phyloP scores from a whole-genome alignment of 345 rosid genomes.

The Microthlaspi erraticum region DNA sequence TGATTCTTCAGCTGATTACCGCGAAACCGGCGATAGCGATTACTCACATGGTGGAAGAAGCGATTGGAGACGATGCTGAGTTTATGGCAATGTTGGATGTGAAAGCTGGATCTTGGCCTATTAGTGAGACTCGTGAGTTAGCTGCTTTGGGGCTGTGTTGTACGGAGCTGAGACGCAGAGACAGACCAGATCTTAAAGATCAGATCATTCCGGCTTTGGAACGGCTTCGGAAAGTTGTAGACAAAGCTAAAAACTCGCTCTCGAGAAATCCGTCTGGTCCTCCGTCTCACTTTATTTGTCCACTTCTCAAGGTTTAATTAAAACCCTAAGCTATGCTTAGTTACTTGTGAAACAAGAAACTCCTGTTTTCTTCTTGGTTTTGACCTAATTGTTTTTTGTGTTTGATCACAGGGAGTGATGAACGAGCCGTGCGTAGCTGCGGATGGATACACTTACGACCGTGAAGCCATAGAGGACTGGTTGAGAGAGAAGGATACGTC shows the following conservation, averaged over 20 bases:
- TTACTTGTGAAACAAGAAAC: conserved; percentile 16
- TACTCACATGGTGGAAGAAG: conserved; percentile 67
- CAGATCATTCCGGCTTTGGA: conserved; percentile 75
- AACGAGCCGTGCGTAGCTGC: conserved; percentile 86
- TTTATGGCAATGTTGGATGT: conserved; percentile 58
- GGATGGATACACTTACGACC: conserved; percentile 84
- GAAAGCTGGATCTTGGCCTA: conserved; percentile 81
- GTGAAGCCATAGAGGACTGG: conserved; percentile 75
- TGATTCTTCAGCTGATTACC: conserved; percentile 78
- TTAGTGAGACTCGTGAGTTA: conserved; percentile 69
- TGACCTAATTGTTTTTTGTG: neutral
- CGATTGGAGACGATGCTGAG: conserved; percentile 55
- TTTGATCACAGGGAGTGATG: conserved; percentile 73
- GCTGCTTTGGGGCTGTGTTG: conserved; percentile 75
- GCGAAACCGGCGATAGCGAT: conserved; percentile 80
- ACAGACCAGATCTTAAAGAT: conserved; percentile 75
- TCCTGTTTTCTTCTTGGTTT: neutral
- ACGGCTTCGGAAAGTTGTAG: conserved; percentile 60
- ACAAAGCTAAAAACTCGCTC: conserved; percentile 43
- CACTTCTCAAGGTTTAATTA: conserved; percentile 66
- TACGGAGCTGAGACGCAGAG: conserved; percentile 75
- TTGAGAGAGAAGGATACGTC: conserved; percentile 62
- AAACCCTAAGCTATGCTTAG: neutral
- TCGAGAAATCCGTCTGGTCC: conserved; percentile 42
- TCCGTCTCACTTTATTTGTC: conserved; percentile 82